Evolutionary conservation across 495 filamentous ascomycete genomes (phyloP).

Genomic region (Paragyromitra xinjiangensis): DNA sequence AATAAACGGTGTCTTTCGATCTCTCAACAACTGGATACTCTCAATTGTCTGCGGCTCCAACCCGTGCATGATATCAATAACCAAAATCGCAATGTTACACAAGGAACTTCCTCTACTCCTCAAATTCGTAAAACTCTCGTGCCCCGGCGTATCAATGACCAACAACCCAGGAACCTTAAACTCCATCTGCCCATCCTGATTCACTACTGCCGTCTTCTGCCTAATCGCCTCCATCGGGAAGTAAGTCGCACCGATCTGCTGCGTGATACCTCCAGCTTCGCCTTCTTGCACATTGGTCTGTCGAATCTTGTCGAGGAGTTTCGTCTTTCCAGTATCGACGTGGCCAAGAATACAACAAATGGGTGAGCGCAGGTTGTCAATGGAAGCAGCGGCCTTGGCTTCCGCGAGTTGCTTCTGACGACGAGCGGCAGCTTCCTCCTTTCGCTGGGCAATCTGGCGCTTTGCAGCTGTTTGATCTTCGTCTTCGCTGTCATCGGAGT

Average conservation of each 20-base stretch:
- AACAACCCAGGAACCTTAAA: slow-evolving; percentile 98
- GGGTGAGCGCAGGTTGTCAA: slow-evolving; percentile 92
- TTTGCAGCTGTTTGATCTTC: slow-evolving; percentile 75
- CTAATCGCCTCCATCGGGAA: slow-evolving; percentile 94
- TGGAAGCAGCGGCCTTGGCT: slow-evolving; percentile 87
- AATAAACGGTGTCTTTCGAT: slow-evolving; percentile 96
- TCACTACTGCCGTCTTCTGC: slow-evolving; percentile 92
- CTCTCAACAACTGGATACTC: slow-evolving; percentile 92
- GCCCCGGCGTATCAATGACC: slow-evolving; percentile 98
- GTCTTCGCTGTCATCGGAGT: slow-evolving; percentile 75
- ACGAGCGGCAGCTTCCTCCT: slow-evolving; percentile 89
- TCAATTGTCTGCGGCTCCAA: slow-evolving; percentile 97
- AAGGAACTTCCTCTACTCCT: slow-evolving; percentile 95
- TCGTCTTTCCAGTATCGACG: slow-evolving; percentile 99
- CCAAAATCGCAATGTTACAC: slow-evolving; percentile 98
- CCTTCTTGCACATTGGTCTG: slow-evolving; percentile 99
- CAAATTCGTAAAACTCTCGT: slow-evolving; percentile 99
- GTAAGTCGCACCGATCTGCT: slow-evolving; percentile 99
- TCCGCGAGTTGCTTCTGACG: slow-evolving; percentile 89
- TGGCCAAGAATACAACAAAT: slow-evolving; percentile 99
- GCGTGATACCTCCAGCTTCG: slow-evolving; percentile 99
- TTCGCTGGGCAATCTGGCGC: slow-evolving; percentile 74
- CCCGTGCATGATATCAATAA: slow-evolving; percentile 99
- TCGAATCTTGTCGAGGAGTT: slow-evolving; percentile 97
- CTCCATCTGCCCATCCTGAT: slow-evolving; percentile 86